Evolutionary conservation across 2,329 filamentous ascomycete species (phyloP).

Genomic region (Coleophoma crateriformis): DNA sequence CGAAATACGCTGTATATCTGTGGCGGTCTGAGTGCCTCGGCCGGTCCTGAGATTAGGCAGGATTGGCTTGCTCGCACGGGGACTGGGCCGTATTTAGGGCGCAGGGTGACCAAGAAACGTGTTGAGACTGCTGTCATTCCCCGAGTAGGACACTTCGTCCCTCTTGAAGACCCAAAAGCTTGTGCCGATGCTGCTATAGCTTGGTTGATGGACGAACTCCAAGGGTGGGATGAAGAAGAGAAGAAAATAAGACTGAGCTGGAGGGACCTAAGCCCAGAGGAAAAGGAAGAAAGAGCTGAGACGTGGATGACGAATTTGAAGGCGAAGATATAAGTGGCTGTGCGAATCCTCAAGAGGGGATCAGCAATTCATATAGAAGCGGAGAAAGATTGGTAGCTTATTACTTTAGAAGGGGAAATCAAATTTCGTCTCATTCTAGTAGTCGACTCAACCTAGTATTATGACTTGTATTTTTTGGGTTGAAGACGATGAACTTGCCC

Average conservation of each 20-base stretch:
- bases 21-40: neutral
- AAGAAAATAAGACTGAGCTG: neutral
- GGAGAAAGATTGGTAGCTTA: no score
- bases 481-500: no score
- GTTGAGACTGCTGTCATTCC: neutral
- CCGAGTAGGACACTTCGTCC: neutral
- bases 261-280: neutral
- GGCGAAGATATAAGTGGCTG: neutral
- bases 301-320: neutral
- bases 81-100: neutral
- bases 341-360: no score
- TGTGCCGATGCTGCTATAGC: neutral
- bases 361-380: no score
- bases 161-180: neutral
- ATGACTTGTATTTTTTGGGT: no score
- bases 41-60: neutral
- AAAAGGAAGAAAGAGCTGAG: neutral
- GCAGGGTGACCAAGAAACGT: neutral
- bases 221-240: neutral
- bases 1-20: neutral
- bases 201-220: neutral
- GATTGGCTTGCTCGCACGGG: neutral
- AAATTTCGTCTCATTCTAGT: no score
- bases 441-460: no score
- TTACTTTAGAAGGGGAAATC: no score